Base-by-base conservation (phyloP, 352 stramenopile species). In the Pythium volutum region DNA sequence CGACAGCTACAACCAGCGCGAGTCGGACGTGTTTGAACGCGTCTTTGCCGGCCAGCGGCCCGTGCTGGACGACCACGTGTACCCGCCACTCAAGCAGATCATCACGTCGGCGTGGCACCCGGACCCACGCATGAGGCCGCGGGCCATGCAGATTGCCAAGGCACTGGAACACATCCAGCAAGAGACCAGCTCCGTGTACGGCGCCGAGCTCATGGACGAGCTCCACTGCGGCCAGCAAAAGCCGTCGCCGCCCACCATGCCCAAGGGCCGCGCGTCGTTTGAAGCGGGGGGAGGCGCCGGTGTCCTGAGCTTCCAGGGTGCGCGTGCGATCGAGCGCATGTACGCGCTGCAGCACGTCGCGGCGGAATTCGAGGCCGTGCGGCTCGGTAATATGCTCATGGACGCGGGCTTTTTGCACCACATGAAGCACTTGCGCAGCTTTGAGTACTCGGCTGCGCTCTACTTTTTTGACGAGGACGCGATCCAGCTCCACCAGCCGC, bases 331-430 rank as follows among this genome's bases (percentile, higher is more conserved):
- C 53, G 45, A 57, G 22, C 49, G 33, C 10, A 48, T 79, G 55
- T 46, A 59, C 5, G 41, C 50, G 2, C 18, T 49, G 0, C 29
- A 58, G 15, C 49, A 56, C 12, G 55, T 70, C 9, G 48, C n/a
- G 2, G 54, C 55, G 2, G 36, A 48, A 10, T 26, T 48, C 1
- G 73, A 81, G 26, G 73, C 57, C 2, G 36, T 81, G 3, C 70
- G 73, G 4, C 20, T 81, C 7, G 70, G 70, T 4, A 81, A 81
- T 46, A 49, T 71, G 46, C 45, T 77, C 31, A 63, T 81, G 56
- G 65, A 77, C 36, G 58, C 61, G 2, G 65, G 67, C 3, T 59
- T 73, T 20, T 20, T 80, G 4, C 73, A 77, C 31, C 67, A 75
- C 46, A 27, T 62, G 26, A 75, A 76, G 50, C 67, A 76, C 52